A percentile compares a stretch with the other conserved stretches of the same genome.
Conservation (phyloP, 805 yeast species). For the Pichia membranifaciens region DNA sequence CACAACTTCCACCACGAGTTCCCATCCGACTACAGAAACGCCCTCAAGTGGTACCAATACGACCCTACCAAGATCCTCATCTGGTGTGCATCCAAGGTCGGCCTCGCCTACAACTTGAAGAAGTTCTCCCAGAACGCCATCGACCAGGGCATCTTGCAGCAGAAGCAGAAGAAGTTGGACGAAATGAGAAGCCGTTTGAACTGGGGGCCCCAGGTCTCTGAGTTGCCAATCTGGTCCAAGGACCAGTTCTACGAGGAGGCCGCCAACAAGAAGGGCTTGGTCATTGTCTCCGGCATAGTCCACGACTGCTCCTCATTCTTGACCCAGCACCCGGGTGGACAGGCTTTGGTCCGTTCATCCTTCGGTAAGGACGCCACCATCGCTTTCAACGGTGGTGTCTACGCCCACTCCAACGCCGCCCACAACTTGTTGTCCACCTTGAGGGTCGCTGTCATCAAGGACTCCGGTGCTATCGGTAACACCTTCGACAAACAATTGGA, state of each 20-base stretch:
- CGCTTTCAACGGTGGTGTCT: conserved; percentile 84
- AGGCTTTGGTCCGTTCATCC: conserved; percentile 62
- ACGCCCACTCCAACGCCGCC: conserved; percentile 81
- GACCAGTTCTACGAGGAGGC: conserved; percentile 49
- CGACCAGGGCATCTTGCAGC: conserved; percentile 77
- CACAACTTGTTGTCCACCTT: conserved; percentile 74
- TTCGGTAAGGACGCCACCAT: conserved; percentile 77
- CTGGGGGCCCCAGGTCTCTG: conserved; percentile 69
- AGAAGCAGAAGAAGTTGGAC: conserved; percentile 74
- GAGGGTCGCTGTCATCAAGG: conserved; percentile 77
- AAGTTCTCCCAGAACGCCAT: conserved; percentile 75
- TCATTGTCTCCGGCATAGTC: conserved; percentile 71
- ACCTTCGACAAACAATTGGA: conserved; percentile 45
- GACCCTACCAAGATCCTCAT: conserved; percentile 74
- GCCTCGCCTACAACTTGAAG: conserved; percentile 67
- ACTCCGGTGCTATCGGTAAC: conserved; percentile 51
- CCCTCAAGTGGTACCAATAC: conserved; percentile 80
- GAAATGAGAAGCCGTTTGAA: conserved; percentile 53
- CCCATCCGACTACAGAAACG: conserved; percentile 85
- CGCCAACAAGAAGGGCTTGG: conserved; percentile 48
- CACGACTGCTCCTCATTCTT: conserved; percentile 68
- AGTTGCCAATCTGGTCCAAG: conserved; percentile 71
- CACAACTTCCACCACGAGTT: conserved; percentile 89
- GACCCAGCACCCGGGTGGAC: conserved; percentile 82
- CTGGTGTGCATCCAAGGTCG: conserved; percentile 53